Conservation (phyloP, 148 eudicot genomes). For the Spergularia marina region DNA sequence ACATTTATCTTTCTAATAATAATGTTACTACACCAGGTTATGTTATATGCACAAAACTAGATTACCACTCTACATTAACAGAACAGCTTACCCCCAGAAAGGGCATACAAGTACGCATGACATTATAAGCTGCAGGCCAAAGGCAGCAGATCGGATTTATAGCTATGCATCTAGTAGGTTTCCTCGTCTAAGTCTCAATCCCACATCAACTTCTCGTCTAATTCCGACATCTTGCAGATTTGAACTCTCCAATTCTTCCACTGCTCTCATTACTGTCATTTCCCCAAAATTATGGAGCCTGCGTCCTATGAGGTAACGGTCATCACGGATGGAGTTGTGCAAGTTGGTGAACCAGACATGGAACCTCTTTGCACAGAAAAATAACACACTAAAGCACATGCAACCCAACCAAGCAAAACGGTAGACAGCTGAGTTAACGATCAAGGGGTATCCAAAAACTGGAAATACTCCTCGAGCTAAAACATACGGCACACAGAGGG, state of each 20-base stretch:
- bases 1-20: constrained; percentile 10
- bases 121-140: too few relatives aligned
- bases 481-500: constrained; percentile 90
- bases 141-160: too few relatives aligned
- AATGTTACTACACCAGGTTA: constrained; percentile 16
- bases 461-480: constrained; percentile 89
- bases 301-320: constrained; percentile 88
- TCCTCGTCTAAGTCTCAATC: constrained; percentile 64
- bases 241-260: constrained; percentile 28
- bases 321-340: constrained; percentile 92
- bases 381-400: constrained; percentile 60
- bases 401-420: constrained; percentile 97
- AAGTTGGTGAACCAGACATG: constrained; percentile 98
- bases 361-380: constrained; percentile 85
- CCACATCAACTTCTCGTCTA: constrained; percentile 46
- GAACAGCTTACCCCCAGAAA: not conserved
- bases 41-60: constrained; percentile 32
- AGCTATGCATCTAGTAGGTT: constrained; percentile 42
- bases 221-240: constrained; percentile 23
- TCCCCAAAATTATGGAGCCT: constrained; percentile 91
- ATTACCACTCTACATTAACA: constrained; percentile 24
- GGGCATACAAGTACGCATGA: not conserved
- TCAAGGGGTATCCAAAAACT: constrained; percentile 74
- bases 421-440: constrained; percentile 90
- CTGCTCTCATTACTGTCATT: constrained; percentile 25